Conservation (phyloP, 768 basidiomycete genomes). For the Lactifluus volemus region DNA sequence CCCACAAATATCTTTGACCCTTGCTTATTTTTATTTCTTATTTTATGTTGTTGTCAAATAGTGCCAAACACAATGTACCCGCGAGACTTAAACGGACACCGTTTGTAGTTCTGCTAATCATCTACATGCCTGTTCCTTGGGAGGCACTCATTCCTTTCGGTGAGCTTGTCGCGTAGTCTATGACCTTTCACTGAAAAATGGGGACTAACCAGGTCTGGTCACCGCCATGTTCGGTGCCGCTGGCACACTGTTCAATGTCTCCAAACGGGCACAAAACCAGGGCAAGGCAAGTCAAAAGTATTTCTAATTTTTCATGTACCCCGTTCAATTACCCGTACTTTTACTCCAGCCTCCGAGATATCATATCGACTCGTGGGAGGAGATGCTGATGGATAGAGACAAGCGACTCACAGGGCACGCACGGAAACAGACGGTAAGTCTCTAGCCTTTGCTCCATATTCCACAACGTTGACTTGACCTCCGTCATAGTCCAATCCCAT, state of each 20-base stretch:
- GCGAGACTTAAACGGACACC: background rate
- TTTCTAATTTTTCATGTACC: background rate
- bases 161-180: conserved; percentile 24
- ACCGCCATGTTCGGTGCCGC: conserved; percentile 86
- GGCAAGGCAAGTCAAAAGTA: conserved; percentile 58
- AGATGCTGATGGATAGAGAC: conserved; percentile 95
- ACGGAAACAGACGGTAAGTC: conserved; percentile 78
- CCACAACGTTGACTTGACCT: background rate
- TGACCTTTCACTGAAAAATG: background rate
- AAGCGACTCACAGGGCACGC: conserved; percentile 75
- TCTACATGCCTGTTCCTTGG: conserved; percentile 89
- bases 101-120: background rate
- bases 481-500: conserved; percentile 50
- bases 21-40: no score
- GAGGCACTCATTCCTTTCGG: conserved; percentile 97
- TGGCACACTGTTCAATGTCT: conserved; percentile 77
- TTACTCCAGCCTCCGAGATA: conserved; percentile 66
- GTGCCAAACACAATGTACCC: background rate
- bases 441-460: background rate
- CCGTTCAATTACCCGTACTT: background rate
- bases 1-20: no score
- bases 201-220: conserved; percentile 51
- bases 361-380: conserved; percentile 82
- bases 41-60: background rate
- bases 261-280: conserved; percentile 75